Conservation (phyloP, 2,329 filamentous ascomycete genomes). For the Corynespora cassiicola region DNA sequence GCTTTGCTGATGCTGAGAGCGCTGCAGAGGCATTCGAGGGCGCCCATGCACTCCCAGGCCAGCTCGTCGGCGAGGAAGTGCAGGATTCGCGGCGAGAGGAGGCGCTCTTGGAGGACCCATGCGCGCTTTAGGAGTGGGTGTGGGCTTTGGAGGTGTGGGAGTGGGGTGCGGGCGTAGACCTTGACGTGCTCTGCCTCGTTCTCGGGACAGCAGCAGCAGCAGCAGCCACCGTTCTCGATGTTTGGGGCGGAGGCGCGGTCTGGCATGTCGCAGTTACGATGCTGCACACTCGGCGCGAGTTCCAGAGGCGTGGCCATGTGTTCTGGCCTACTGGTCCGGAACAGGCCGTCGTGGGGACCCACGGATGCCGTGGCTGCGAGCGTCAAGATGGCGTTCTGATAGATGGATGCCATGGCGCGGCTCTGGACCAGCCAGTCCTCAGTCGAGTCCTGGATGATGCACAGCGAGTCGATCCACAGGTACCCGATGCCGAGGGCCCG, state of each 20-base stretch:
- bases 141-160: not conserved
- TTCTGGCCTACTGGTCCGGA: not conserved
- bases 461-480: conserved; percentile 31
- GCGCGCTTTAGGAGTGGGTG: conserved; percentile 9
- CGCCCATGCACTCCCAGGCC: conserved; percentile 23
- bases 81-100: conserved; percentile 19
- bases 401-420: conserved; percentile 16
- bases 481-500: conserved; percentile 22
- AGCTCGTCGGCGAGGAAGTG: conserved; percentile 22
- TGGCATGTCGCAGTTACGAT: not conserved
- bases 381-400: conserved; percentile 12
- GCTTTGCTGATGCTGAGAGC: not conserved
- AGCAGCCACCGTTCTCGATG: not conserved
- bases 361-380: conserved; percentile 14
- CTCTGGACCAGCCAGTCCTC: conserved; percentile 17
- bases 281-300: no score
- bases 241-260: not conserved
- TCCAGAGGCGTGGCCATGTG: not conserved
- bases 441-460: conserved; percentile 19
- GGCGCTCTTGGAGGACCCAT: conserved; percentile 27
- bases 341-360: conserved; percentile 7
- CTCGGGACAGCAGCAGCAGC: not conserved
- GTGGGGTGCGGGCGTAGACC: not conserved
- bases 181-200: not conserved
- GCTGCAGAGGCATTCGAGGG: conserved; percentile 1